Evolutionary conservation across 2,329 filamentous ascomycete genomes (phyloP).

Genomic region (Aspergillus thermomutatus): DNA sequence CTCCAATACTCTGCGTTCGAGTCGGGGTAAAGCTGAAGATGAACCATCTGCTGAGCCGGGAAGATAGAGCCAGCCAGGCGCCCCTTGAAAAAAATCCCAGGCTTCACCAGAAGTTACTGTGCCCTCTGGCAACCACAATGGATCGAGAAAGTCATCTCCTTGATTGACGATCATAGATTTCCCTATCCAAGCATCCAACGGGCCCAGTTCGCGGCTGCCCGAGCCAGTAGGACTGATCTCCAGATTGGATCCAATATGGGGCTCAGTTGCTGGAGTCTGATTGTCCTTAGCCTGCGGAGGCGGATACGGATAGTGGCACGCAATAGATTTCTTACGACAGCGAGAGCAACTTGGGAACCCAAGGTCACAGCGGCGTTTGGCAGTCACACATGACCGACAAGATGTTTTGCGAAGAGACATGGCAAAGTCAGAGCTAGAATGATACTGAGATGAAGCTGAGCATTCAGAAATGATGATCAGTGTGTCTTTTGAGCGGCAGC

Average conservation of each 20-base stretch:
- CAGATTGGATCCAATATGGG: background rate
- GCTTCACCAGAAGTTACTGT: background rate
- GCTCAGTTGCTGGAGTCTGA: background rate
- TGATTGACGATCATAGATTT: background rate
- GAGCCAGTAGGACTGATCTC: background rate
- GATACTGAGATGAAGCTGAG: background rate
- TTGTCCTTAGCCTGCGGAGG: background rate
- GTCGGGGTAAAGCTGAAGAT: background rate
- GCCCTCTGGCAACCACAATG: background rate
- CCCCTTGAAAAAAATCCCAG: background rate
- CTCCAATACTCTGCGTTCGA: constrained; percentile 3
- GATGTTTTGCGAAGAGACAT: constrained; percentile 7
- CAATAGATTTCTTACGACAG: background rate
- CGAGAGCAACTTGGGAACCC: constrained; percentile 1
- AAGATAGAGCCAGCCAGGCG: background rate
- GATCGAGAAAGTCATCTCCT: background rate
- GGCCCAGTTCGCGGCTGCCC: background rate
- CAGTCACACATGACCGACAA: constrained; percentile 2
- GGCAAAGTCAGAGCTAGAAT: background rate
- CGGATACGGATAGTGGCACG: constrained; percentile 6
- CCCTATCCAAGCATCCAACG: background rate
- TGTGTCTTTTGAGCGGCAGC: background rate
- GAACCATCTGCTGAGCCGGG: background rate
- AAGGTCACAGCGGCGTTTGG: constrained; percentile 3
- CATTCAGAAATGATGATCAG: background rate